Percentiles rank a stretch among this genome's conserved stretches.
These are phyloP conservation scores for Cyclotella baltica DNA, from an alignment of 108 stramenopile genomes.

Conservation along the genomic window DNA sequence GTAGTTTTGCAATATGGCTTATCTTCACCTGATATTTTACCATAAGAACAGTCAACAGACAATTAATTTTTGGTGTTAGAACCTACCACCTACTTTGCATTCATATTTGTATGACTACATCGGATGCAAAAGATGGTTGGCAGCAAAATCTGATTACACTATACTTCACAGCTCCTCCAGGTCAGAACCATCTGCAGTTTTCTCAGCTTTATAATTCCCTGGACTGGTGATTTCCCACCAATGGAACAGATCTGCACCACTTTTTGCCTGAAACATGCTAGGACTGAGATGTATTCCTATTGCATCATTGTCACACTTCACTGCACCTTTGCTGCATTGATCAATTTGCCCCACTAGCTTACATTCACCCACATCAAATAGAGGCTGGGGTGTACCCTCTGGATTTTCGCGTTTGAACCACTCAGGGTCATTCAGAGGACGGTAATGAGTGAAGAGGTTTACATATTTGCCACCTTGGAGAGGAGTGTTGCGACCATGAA, in stretches of 20 bases:
- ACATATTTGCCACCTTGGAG: constrained; percentile 72
- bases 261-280: constrained; percentile 52
- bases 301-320: constrained; percentile 60
- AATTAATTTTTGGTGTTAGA: too few relatives aligned
- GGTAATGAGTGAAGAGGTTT: constrained; percentile 92
- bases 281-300: constrained; percentile 63
- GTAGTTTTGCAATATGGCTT: too few relatives aligned
- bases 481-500: constrained; percentile 76
- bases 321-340: constrained; percentile 47
- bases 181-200: not conserved
- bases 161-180: not conserved
- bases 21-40: too few relatives aligned
- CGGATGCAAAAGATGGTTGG: too few relatives aligned
- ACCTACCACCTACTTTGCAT: too few relatives aligned
- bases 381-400: constrained; percentile 60
- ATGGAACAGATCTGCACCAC: constrained; percentile 61
- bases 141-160: too few relatives aligned
- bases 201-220: too few relatives aligned
- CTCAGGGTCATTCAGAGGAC: constrained; percentile 60
- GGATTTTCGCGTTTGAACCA: constrained; percentile 62
- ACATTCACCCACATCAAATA: constrained; percentile 62
- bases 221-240: constrained; percentile 71
- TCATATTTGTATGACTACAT: too few relatives aligned
- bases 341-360: constrained; percentile 40
- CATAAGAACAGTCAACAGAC: too few relatives aligned